Percentiles rank a stretch among this genome's conserved stretches.
These are phyloP conservation scores for Thielaviopsis ethacetica DNA, from an alignment of 2,329 filamentous ascomycete species.

Conservation along the genomic window DNA sequence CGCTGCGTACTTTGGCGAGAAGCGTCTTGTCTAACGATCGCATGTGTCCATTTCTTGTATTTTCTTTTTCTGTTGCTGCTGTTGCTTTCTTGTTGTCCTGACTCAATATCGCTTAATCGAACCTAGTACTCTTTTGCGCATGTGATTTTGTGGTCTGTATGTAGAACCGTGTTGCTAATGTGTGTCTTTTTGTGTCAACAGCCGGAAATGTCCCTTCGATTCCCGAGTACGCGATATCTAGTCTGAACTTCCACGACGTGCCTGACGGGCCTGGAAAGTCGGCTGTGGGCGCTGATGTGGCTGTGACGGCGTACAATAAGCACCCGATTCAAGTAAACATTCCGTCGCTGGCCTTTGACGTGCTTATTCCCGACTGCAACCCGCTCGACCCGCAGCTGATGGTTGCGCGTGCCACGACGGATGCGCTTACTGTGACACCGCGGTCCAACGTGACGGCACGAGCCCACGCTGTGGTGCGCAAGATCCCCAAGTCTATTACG, in stretches of 20 bases:
- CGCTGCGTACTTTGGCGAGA: constrained; percentile 44
- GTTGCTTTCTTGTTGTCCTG: constrained; percentile 10
- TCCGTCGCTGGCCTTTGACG: constrained; percentile 67
- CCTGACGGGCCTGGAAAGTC: constrained; percentile 31
- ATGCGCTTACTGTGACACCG: constrained; percentile 49
- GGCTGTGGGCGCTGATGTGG: constrained; percentile 67
- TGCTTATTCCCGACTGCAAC: constrained; percentile 70
- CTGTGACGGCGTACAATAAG: constrained; percentile 54
- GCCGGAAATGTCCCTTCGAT: constrained; percentile 57
- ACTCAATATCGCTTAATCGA: background rate
- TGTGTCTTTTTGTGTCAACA: constrained; percentile 23
- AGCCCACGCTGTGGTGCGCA: constrained; percentile 53
- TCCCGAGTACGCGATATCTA: constrained; percentile 68
- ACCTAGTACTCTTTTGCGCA: background rate
- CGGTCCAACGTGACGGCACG: constrained; percentile 50
- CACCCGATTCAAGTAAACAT: constrained; percentile 64
- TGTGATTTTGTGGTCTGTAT: background rate
- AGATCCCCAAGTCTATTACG: constrained; percentile 59
- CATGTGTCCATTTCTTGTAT: constrained; percentile 12
- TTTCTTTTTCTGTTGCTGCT: constrained; percentile 1
- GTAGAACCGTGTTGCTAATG: constrained; percentile 15
- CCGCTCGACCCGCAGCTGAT: constrained; percentile 56
- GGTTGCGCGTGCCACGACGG: constrained; percentile 60
- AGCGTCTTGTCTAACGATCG: constrained; percentile 21
- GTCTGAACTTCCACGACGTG: constrained; percentile 64